phyloP scores from a whole-genome alignment of 805 yeast genomes.

The Wickerhamiella azyma region DNA sequence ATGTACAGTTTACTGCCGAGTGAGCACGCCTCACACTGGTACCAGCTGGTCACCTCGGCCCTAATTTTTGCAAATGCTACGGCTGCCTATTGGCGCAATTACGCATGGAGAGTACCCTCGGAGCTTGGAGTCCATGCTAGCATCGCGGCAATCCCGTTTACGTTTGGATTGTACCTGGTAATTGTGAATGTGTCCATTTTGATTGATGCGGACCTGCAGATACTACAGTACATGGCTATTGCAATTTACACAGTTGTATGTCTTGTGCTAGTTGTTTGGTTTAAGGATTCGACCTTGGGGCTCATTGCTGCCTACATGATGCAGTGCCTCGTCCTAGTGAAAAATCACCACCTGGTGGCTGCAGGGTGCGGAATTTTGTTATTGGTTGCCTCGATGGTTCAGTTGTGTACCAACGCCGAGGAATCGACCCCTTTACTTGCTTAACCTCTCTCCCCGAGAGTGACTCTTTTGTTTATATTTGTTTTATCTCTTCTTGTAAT shows the following conservation, averaged over 20 bases:
- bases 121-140: neutral
- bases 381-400: neutral
- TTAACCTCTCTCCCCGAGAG: too few species aligned
- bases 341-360: neutral
- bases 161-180: neutral
- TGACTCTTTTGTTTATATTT: neutral
- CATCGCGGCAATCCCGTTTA: neutral
- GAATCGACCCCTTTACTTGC: neutral
- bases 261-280: neutral
- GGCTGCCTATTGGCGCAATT: neutral
- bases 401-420: neutral
- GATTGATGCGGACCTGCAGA: neutral
- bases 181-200: neutral
- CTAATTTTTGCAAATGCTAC: neutral
- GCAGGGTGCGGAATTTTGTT: neutral
- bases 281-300: neutral
- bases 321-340: neutral
- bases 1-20: too few species aligned
- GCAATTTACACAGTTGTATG: neutral
- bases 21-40: neutral
- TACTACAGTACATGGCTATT: neutral
- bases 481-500: neutral
- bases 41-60: neutral
- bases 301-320: neutral
- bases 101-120: neutral